Conservation (phyloP, 1,139 yeast species). For the Saccharomyces pastorianus region DNA sequence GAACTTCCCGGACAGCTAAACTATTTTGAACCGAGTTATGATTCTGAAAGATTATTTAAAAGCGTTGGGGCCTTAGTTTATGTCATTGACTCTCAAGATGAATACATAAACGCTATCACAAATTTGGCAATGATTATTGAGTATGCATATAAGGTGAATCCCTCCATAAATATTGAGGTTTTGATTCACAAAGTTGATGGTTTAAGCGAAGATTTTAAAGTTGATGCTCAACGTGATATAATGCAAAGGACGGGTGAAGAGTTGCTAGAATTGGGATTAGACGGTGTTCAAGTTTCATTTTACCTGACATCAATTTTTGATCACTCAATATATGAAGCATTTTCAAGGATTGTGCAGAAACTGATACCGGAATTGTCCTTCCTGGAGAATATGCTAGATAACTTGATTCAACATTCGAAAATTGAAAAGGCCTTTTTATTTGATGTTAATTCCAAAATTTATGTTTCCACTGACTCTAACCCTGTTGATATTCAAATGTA, state of each 20-base stretch:
- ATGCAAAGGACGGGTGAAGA: conserved; percentile 96
- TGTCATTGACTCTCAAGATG: conserved; percentile 93
- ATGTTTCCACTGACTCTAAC: conserved; percentile 91
- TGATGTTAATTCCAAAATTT: conserved; percentile 88
- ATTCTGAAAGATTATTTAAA: conserved; percentile 66
- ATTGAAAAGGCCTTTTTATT: conserved; percentile 89
- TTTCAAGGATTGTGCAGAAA: conserved; percentile 85
- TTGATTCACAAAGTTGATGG: conserved; percentile 94
- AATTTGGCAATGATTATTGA: conserved; percentile 84
- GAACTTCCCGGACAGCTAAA: conserved; percentile 93
- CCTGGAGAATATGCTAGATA: conserved; percentile 80
- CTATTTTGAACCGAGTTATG: conserved; percentile 77
- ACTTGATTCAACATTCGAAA: conserved; percentile 79
- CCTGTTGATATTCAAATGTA: conserved; percentile 94
- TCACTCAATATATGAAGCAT: conserved; percentile 92
- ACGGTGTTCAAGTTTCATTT: conserved; percentile 85
- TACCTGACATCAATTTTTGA: conserved; percentile 90
- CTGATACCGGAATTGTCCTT: conserved; percentile 83
- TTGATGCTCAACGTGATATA: conserved; percentile 92
- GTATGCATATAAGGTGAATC: conserved; percentile 79
- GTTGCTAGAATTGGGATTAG: conserved; percentile 76
- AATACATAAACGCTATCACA: conserved; percentile 82
- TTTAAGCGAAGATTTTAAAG: conserved; percentile 80
- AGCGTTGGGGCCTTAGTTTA: conserved; percentile 90
- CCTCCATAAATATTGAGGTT: conserved; percentile 81